phyloP scores from a whole-genome alignment of 768 basidiomycete genomes.

The Suillus variegatus region DNA sequence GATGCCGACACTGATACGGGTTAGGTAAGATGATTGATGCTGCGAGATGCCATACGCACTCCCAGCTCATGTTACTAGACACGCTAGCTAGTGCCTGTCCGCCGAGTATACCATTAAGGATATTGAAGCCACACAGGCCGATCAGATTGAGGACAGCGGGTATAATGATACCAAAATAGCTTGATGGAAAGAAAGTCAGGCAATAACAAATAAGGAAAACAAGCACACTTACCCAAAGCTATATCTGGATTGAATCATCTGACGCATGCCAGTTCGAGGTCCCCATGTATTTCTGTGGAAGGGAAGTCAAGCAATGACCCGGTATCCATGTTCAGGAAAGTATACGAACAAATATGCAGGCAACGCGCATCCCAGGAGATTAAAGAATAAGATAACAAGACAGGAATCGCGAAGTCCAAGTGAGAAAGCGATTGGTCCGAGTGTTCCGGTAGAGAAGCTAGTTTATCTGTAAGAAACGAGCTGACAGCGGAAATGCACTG shows the following conservation, averaged over 20 bases:
- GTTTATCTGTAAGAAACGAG: background rate
- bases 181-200: conserved; percentile 8
- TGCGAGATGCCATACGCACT: conserved; percentile 33
- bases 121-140: conserved; percentile 63
- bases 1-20: conserved; percentile 65
- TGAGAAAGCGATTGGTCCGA: conserved; percentile 64
- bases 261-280: conserved; percentile 75
- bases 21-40: conserved; percentile 12
- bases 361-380: conserved; percentile 55
- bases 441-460: conserved; percentile 67
- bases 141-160: conserved; percentile 59
- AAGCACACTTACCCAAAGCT: conserved; percentile 50
- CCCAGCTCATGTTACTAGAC: conserved; percentile 52
- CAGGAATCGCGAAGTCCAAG: conserved; percentile 64
- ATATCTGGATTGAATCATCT: conserved; percentile 77
- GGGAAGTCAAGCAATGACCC: background rate
- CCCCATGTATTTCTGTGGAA: conserved; percentile 64
- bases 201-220: conserved; percentile 22
- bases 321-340: background rate
- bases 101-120: conserved; percentile 67
- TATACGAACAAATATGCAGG: conserved; percentile 58
- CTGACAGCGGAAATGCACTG: background rate
- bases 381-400: conserved; percentile 68
- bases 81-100: conserved; percentile 66
- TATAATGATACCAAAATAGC: conserved; percentile 56